A percentile compares a stretch with the other conserved stretches of the same genome.
Evolutionary conservation across 108 stramenopile genomes (phyloP).

Genomic region (Ochromonas danica): DNA sequence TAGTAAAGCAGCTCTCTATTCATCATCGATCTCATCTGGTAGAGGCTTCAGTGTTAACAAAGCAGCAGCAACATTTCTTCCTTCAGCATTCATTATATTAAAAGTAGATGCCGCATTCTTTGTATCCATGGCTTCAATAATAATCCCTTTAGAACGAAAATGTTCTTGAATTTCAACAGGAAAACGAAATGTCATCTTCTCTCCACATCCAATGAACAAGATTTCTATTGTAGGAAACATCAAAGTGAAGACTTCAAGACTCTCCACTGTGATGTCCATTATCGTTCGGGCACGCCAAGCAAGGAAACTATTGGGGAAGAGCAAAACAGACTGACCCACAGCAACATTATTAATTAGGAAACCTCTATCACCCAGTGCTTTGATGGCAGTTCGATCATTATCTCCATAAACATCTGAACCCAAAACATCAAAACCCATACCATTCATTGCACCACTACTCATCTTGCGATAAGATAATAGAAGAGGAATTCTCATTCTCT

Average conservation of each 20-base stretch:
- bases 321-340: neutral
- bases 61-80: conserved; percentile 19
- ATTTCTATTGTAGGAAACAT: conserved; percentile 4
- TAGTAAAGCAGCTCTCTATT: no score
- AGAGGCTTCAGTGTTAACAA: neutral
- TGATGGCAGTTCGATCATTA: no score
- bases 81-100: conserved; percentile 5
- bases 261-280: neutral
- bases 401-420: no score
- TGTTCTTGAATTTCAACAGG: neutral
- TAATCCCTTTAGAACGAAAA: neutral
- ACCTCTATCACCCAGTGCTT: conserved; percentile 1
- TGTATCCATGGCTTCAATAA: neutral
- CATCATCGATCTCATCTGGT: neutral
- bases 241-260: neutral
- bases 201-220: conserved; percentile 21
- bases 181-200: neutral
- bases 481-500: no score
- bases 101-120: neutral
- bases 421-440: no score
- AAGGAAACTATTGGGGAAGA: neutral
- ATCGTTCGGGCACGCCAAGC: neutral
- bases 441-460: no score
- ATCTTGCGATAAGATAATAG: no score
- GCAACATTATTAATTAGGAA: neutral